Evolutionary conservation across 495 filamentous ascomycete species (phyloP), one percentile per base, ranked within the genome.

Genomic region (Bacidia gigantensis): DNA sequence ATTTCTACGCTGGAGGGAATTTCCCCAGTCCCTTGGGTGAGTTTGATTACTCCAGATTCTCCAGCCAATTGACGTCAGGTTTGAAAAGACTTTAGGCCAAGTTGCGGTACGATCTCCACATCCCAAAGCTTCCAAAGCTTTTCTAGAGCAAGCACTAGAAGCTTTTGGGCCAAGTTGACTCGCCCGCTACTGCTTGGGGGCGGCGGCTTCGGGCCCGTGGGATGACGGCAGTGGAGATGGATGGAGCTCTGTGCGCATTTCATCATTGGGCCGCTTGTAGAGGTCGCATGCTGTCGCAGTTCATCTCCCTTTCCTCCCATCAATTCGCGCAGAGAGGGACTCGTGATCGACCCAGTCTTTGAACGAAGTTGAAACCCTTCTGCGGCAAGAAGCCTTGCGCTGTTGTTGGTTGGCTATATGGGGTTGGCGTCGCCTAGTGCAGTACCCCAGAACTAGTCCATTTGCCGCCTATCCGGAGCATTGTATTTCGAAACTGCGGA

Each of bases 131-230:
- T 50, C 47, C 38, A 32, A 25, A 25, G 47, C 47, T 38, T 50
- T 50, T 50, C 47, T 50, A 50, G 47, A 23, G 3, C 47, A 50
- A 50, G 47, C 47, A 35, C 38, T 50, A 50, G 26, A 50, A 50
- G 47, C 47, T 38, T 50, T 26, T 50, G 14, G 25, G 17, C 26
- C 25, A 18, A 1, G 26, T 18, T 38, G 18, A 50, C 25, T 50
- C 47, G 47, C 26, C 29, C 47, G 47, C 22, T 38, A n/a, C 18
- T 24, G 47, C 47, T 18, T 38, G n/a, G 25, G 17, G 14, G 29
- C 26, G 20, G 25, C 47, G 47, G 47, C 25, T 11, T 18, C 47
- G 47, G 47, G 47, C 32, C 18, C 17, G 29, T 50, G 46, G 22
- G 21, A 25, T 49, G 25, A 7, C 25, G 46, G 17, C 47, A 18